phyloP scores from a whole-genome alignment of 331 rosid genomes.

The Quercus lobata region DNA sequence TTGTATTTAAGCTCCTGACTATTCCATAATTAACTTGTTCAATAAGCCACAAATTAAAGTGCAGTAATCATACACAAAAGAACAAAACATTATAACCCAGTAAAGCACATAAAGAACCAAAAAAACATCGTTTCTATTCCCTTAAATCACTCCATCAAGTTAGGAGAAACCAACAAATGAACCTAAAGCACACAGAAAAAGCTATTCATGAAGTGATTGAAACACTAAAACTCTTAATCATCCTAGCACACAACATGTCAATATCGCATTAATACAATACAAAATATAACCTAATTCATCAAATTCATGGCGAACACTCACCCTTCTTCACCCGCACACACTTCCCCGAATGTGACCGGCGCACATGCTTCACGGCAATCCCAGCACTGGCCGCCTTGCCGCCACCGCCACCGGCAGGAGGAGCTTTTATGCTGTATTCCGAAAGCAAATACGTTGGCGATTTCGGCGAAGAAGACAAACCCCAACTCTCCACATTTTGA shows the following conservation, averaged over 20 bases:
- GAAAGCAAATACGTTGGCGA: slow-evolving; percentile 71
- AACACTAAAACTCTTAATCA: neutral
- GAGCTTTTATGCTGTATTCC: slow-evolving; percentile 76
- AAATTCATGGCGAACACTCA: slow-evolving; percentile 22
- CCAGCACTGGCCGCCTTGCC: slow-evolving; percentile 81
- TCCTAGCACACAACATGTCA: neutral
- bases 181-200: neutral
- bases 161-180: neutral
- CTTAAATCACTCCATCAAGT: neutral
- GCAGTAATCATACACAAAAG: no score
- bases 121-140: neutral
- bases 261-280: no score
- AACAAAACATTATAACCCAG: no score
- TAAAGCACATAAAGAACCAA: neutral
- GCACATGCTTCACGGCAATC: slow-evolving; percentile 73
- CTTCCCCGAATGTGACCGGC: slow-evolving; percentile 86
- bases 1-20: no score
- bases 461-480: slow-evolving; percentile 80
- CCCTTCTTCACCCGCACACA: slow-evolving; percentile 79
- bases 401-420: slow-evolving; percentile 31
- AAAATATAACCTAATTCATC: no score
- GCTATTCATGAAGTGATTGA: neutral
- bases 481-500: slow-evolving; percentile 62
- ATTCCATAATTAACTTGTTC: no score
- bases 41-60: no score